Evolutionary conservation across 2,329 filamentous ascomycete genomes (phyloP).

Genomic region (Purpureocillium takamizusanense): DNA sequence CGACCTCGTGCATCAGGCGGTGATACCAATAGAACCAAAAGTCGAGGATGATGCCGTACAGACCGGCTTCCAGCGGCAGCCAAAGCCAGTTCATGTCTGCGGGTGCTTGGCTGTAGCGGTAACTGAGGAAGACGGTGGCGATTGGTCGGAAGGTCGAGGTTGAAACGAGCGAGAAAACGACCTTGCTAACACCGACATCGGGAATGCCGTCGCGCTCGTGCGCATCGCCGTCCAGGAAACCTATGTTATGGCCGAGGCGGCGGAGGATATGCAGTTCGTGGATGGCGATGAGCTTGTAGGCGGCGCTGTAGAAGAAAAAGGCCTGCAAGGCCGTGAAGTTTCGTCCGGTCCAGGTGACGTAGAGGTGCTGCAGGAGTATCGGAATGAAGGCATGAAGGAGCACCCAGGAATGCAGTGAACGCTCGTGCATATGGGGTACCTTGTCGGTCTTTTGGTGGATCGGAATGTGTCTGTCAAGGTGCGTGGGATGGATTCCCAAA

Average conservation of each 20-base stretch:
- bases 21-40: constrained; percentile 33
- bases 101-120: too few species aligned
- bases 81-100: constrained; percentile 15
- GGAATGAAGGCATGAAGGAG: constrained; percentile 26
- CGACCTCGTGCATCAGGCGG: constrained; percentile 29
- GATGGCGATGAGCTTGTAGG: constrained; percentile 29
- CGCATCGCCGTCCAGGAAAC: constrained; percentile 34
- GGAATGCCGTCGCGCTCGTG: constrained; percentile 33
- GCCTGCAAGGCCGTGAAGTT: constrained; percentile 19
- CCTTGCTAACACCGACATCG: constrained; percentile 25
- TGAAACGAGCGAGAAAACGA: constrained; percentile 18
- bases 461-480: constrained; percentile 21
- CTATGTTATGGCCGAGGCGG: constrained; percentile 24
- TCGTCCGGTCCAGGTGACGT: constrained; percentile 17
- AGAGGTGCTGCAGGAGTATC: constrained; percentile 26
- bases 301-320: constrained; percentile 26
- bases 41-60: constrained; percentile 32
- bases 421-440: constrained; percentile 27
- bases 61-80: constrained; percentile 26
- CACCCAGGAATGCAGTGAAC: constrained; percentile 27
- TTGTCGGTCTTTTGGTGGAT: constrained; percentile 30
- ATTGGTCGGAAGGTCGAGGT: too few species aligned
- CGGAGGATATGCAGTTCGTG: constrained; percentile 28
- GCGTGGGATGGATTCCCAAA: constrained; percentile 16
- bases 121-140: too few species aligned